Evolutionary conservation across 441 rosid genomes (phyloP), one percentile per base, ranked within the genome.

Genomic region (Iberis amara): DNA sequence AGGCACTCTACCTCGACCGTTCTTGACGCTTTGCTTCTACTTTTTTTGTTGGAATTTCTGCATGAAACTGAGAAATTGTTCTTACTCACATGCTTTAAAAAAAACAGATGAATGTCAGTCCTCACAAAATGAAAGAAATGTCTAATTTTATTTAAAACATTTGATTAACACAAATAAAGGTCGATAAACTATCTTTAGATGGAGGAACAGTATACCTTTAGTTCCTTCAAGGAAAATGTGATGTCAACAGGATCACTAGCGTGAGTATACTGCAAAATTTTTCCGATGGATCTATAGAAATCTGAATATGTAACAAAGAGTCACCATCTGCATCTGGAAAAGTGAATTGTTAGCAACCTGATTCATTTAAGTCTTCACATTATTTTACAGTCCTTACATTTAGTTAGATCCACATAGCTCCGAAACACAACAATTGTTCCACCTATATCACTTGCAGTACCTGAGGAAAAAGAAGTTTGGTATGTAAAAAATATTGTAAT

Each of bases 261-360:
- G 65, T 92, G 89, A 66, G 74, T 68, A 71, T 91, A 88, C 47
- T 76, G 91, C 62, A 86, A 73, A 89, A 92, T 71, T 89, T 94
- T 74, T 89, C 97, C 0, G 68, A 67, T 41, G 97, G 94, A 74
- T 92, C 97, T 65, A 89, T 84, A 94, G 94, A 89, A 38, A 92
- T 76, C 69, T 92, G 96, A 61, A 94, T 82, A 18, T 18, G 21
- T 18, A 18, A 18, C 21, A 18, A 18, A 18, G 21, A 18, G 21
- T 18, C 21, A 12, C 76, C 86, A 35, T 92, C 96, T 88, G 83
- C 74, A 54, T 26, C 56, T 52, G 46, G 65, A 28, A 62, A 40
- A 14, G 10, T 33, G 44, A 61, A 65, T 12, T 52, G 42, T 67
- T 48, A 74, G 52, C 39, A 47, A 51, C 21, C 8, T 37, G 40